phyloP scores from a whole-genome alignment of 139 green algal species.

The Picochlorum costavermella region DNA sequence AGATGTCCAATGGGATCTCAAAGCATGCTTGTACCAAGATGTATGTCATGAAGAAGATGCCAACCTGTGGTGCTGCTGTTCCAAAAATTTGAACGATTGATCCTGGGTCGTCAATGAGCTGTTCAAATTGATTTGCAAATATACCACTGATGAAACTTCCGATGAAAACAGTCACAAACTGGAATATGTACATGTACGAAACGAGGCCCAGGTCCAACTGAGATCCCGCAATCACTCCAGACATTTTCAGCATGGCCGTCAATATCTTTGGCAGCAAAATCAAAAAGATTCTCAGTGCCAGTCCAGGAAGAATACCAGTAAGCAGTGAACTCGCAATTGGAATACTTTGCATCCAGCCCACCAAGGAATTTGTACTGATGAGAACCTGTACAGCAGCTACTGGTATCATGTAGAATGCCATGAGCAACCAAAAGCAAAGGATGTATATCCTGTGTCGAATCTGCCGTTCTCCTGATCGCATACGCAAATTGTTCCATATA shows the following conservation, averaged over 20 bases:
- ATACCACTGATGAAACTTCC: conserved; percentile 42
- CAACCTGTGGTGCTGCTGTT: conserved; percentile 10
- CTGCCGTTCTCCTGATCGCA: conserved; percentile 24
- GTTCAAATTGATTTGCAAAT: conserved; percentile 42
- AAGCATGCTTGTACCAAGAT: conserved; percentile 17
- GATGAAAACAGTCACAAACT: conserved; percentile 58
- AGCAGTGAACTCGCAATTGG: not conserved
- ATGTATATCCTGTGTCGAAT: conserved; percentile 21
- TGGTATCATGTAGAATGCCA: conserved; percentile 29
- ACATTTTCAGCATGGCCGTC: conserved; percentile 30
- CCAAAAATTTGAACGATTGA: conserved; percentile 43
- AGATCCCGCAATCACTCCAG: conserved; percentile 32
- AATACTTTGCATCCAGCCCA: conserved; percentile 3
- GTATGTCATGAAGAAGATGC: conserved; percentile 22
- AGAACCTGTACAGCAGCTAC: conserved; percentile 2
- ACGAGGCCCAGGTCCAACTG: conserved; percentile 42
- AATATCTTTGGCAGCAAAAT: conserved; percentile 54
- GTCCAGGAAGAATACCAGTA: conserved; percentile 10
- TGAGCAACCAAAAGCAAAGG: conserved; percentile 21
- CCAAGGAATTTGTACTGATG: conserved; percentile 1
- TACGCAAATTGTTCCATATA: conserved; percentile 15
- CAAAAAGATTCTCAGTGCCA: conserved; percentile 65
- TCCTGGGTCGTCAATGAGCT: conserved; percentile 19
- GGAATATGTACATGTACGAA: conserved; percentile 42
- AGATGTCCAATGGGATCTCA: conserved; percentile 14